phyloP scores from a whole-genome alignment of 1,139 yeast genomes.

The Wickerhamomyces sp. region DNA sequence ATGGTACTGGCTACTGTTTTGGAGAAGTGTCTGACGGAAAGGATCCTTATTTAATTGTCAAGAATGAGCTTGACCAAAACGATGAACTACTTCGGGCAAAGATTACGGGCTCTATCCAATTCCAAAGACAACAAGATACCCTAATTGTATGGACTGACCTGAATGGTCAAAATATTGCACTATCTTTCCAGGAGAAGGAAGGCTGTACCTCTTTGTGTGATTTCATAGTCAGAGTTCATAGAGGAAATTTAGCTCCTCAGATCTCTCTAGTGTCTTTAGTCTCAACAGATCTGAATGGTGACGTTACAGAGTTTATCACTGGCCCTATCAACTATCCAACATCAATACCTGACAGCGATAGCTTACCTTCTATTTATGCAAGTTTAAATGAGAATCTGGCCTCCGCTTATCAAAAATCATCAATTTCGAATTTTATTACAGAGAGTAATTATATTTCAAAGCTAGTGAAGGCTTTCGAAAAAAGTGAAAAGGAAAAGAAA shows the following conservation, averaged over 20 bases:
- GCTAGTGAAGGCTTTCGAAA: slow-evolving; percentile 48
- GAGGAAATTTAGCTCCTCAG: slow-evolving; percentile 50
- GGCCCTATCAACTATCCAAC: slow-evolving; percentile 77
- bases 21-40: slow-evolving; percentile 44
- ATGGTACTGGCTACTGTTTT: slow-evolving; percentile 88
- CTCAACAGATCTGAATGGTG: slow-evolving; percentile 45
- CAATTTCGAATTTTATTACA: slow-evolving; percentile 47
- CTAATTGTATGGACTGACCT: slow-evolving; percentile 90
- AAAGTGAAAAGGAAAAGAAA: slow-evolving; percentile 49
- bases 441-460: slow-evolving; percentile 48
- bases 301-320: slow-evolving; percentile 69
- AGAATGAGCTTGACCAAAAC: slow-evolving; percentile 60
- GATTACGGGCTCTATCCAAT: slow-evolving; percentile 73
- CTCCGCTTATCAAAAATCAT: slow-evolving; percentile 50
- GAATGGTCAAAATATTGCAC: slow-evolving; percentile 76
- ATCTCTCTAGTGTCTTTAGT: slow-evolving; percentile 73
- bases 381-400: slow-evolving; percentile 47
- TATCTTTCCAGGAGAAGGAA: slow-evolving; percentile 87
- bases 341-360: slow-evolving; percentile 39
- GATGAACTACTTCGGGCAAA: slow-evolving; percentile 60
- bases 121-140: slow-evolving; percentile 92
- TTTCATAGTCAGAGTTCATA: slow-evolving; percentile 68
- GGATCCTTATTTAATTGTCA: slow-evolving; percentile 63
- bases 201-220: slow-evolving; percentile 87
- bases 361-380: slow-evolving; percentile 46